Base-by-base conservation (phyloP, 768 basidiomycete genomes). In the Auricularia cornea region DNA sequence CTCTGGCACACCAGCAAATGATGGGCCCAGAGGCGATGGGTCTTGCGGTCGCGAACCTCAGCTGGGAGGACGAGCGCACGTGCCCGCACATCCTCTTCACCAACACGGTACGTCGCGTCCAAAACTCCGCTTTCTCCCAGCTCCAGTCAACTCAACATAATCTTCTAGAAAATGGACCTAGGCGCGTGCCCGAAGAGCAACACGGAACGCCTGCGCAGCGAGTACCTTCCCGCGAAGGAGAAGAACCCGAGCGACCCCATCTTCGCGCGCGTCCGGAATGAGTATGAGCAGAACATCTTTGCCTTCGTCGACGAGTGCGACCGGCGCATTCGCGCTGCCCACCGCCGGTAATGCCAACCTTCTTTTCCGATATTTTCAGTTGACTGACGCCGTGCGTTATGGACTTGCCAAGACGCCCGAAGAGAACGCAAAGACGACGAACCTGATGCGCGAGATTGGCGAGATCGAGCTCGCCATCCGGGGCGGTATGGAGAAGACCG, bases 11-110 rank as follows among this genome's bases (percentile, higher is more conserved):
- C 28, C 67, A 97, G 95, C 95, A 97, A 95, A 97, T 96, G 94
- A 98, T 98, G 95, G 96, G 94, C n/a, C 91, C 96, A 57, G 96
- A 99, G 78, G 94, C 97, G 23, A 96, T 99, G 93, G 97, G 97
- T 70, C 88, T 94, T 52, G 87, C 91, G 54, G 93, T 92, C 69
- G 88, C 89, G 67, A 95, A 98, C 77, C 81, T 97, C 64, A 85
- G 88, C 67, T 95, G 94, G 91, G 88, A 86, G 33, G 92, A 95
- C 76, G 94, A 96, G 70, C 98, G 98, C 82, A 95, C 92, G n/a
- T 99, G 97, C 73, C 97, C 97, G 2, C 97, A 99, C 75, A 85
- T 93, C 0, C 81, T 99, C 60, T 98, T 98, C 77, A 96, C 94
- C 61, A 99, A 99, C 73, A 99, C 97, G 3, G 97, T 98, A 66